Conservation (phyloP, 2,329 filamentous ascomycete species). For the Pezicula radicicola region DNA sequence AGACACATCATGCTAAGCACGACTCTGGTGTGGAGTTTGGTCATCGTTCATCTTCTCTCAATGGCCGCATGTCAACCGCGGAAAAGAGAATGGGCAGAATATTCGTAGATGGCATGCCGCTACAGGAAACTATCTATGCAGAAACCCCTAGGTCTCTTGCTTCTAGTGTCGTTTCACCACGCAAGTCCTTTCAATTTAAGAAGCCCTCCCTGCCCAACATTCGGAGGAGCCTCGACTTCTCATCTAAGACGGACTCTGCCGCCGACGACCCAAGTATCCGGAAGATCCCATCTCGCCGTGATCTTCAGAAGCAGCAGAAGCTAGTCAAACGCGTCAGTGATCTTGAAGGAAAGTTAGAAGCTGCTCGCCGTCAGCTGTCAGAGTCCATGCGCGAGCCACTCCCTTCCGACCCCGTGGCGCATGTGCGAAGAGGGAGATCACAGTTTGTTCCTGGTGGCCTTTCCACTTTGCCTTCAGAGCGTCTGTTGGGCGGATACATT, state of each 20-base stretch:
- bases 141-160: conserved; percentile 14
- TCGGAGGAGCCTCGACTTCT: conserved; percentile 4
- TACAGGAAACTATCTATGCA: conserved; percentile 3
- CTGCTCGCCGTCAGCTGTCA: conserved; percentile 51
- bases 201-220: conserved; percentile 19
- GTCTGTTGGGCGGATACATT: conserved; percentile 34
- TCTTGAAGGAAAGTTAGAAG: conserved; percentile 54
- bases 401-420: conserved; percentile 19
- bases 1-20: conserved; percentile 15
- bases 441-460: conserved; percentile 39
- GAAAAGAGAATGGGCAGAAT: conserved; percentile 23
- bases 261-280: conserved; percentile 33
- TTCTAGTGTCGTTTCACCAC: conserved; percentile 10
- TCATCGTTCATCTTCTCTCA: conserved; percentile 3
- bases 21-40: conserved; percentile 24
- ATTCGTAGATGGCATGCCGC: conserved; percentile 16
- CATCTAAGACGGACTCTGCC: conserved; percentile 20
- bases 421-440: conserved; percentile 26
- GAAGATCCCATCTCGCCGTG: conserved; percentile 49
- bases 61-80: conserved; percentile 11
- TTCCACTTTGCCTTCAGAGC: conserved; percentile 41
- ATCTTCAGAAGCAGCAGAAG: conserved; percentile 53
- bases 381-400: conserved; percentile 39
- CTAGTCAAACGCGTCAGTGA: conserved; percentile 58
- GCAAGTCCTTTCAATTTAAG: conserved; percentile 18